phyloP scores from a whole-genome alignment of 768 basidiomycete species.

The Chalciporus chontae region DNA sequence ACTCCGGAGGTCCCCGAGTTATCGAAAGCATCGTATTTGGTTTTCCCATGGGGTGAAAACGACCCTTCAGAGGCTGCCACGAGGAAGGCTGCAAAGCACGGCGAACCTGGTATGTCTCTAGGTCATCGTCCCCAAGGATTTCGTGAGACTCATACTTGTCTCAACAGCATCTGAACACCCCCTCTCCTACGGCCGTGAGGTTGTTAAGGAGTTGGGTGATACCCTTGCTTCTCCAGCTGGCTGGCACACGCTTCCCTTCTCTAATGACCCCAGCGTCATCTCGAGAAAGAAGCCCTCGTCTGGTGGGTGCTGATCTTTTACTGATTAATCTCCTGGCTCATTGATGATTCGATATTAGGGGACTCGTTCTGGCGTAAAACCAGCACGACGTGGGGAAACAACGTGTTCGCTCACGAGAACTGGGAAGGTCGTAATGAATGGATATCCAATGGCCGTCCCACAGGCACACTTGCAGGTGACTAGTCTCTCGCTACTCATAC shows the following conservation, averaged over 20 bases:
- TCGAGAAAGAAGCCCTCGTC: slow-evolving; percentile 9
- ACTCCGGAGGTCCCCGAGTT: slow-evolving; percentile 7
- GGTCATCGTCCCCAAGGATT: background rate
- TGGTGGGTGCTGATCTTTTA: slow-evolving; percentile 3
- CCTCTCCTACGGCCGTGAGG: slow-evolving; percentile 22
- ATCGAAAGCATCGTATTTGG: slow-evolving; percentile 54
- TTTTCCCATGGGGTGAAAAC: slow-evolving; percentile 81
- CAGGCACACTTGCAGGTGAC: slow-evolving; percentile 30
- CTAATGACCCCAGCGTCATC: slow-evolving; percentile 54
- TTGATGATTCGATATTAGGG: slow-evolving; percentile 10
- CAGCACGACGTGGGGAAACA: slow-evolving; percentile 85
- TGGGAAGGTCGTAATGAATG: slow-evolving; percentile 71
- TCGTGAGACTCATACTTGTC: background rate
- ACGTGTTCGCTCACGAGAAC: slow-evolving; percentile 94
- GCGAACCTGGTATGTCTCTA: slow-evolving; percentile 11
- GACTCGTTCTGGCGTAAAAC: slow-evolving; percentile 54
- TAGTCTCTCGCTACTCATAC: background rate
- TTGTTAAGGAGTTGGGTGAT: slow-evolving; percentile 70
- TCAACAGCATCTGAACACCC: slow-evolving; percentile 5
- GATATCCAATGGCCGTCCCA: slow-evolving; percentile 76
- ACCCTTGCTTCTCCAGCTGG: slow-evolving; percentile 78
- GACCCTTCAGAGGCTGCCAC: slow-evolving; percentile 62
- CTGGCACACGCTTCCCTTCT: slow-evolving; percentile 83
- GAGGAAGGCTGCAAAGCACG: slow-evolving; percentile 18
- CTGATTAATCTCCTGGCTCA: background rate